Evolutionary conservation across 805 yeast genomes (phyloP).

Genomic region (Babjeviella inositovora): DNA sequence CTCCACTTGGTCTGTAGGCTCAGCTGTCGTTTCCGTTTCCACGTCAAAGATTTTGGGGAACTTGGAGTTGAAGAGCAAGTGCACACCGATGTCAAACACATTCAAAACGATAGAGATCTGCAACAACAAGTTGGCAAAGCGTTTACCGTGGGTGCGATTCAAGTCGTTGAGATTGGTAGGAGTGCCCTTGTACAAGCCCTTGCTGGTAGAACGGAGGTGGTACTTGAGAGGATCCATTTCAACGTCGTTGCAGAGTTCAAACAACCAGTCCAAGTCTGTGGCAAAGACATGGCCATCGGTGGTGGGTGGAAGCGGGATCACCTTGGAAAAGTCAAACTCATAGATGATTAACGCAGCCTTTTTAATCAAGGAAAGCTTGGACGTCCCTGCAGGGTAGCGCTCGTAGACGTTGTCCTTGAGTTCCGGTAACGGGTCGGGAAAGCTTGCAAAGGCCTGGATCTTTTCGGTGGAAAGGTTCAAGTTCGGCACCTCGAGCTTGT

Average conservation of each 20-base stretch:
- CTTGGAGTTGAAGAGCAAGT: constrained; percentile 16
- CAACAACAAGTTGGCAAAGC: constrained; percentile 9
- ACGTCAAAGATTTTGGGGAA: constrained; percentile 14
- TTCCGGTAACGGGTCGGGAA: constrained; percentile 23
- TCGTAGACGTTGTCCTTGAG: constrained; percentile 19
- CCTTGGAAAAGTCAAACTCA: constrained; percentile 17
- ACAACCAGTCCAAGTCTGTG: constrained; percentile 17
- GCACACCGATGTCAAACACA: constrained; percentile 13
- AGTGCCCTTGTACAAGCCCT: constrained; percentile 11
- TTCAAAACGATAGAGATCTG: constrained; percentile 13
- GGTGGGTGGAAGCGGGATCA: constrained; percentile 17
- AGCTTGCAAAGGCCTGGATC: constrained; percentile 12
- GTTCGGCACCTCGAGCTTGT: constrained; percentile 20
- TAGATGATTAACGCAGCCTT: constrained; percentile 18
- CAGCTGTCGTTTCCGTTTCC: constrained; percentile 9
- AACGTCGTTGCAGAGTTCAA: constrained; percentile 23
- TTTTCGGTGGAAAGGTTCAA: constrained; percentile 15
- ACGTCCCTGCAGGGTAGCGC: constrained; percentile 37
- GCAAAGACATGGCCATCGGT: constrained; percentile 6
- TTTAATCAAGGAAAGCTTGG: constrained; percentile 23
- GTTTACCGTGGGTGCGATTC: constrained; percentile 6
- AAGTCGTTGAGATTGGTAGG: constrained; percentile 19
- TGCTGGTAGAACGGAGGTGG: constrained; percentile 23
- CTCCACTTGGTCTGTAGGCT: too few species aligned
- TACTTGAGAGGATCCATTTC: constrained; percentile 28